Evolutionary conservation across 352 stramenopile species (phyloP).

Genomic region (Phytopythium helicoides): DNA sequence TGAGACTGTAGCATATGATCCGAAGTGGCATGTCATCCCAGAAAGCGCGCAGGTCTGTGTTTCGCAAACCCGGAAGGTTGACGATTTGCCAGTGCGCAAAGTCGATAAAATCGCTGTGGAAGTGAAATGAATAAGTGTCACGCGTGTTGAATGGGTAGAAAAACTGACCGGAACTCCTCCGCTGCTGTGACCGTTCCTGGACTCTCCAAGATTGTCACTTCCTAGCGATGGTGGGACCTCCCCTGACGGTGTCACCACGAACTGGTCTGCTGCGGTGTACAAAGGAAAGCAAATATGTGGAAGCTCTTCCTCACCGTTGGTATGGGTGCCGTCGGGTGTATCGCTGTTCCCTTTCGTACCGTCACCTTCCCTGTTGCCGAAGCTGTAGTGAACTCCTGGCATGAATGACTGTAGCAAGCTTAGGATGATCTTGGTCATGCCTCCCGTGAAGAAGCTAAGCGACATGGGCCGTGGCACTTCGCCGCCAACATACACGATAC

Average conservation of each 20-base stretch:
- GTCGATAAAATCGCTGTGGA: slow-evolving; percentile 73
- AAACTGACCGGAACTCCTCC: slow-evolving; percentile 27
- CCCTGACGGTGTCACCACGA: slow-evolving; percentile 42
- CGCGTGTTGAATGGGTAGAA: slow-evolving; percentile 57
- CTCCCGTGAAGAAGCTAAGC: slow-evolving; percentile 53
- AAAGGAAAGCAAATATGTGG: slow-evolving; percentile 69
- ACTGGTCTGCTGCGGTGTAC: slow-evolving; percentile 66
- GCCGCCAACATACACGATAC: slow-evolving; percentile 63
- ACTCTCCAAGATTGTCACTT: slow-evolving; percentile 51
- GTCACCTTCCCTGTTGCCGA: slow-evolving; percentile 19
- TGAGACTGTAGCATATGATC: slow-evolving; percentile 53
- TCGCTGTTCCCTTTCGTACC: background rate
- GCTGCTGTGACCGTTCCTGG: slow-evolving; percentile 22
- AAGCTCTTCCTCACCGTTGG: slow-evolving; percentile 40
- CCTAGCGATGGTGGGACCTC: slow-evolving; percentile 33
- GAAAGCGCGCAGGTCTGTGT: slow-evolving; percentile 43
- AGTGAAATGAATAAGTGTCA: slow-evolving; percentile 72
- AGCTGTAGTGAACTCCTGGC: slow-evolving; percentile 52
- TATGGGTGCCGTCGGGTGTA: background rate
- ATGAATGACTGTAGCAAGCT: slow-evolving; percentile 52
- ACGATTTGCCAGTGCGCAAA: slow-evolving; percentile 53
- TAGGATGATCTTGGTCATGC: slow-evolving; percentile 51
- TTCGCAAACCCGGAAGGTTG: slow-evolving; percentile 46
- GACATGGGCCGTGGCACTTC: slow-evolving; percentile 53
- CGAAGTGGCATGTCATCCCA: slow-evolving; percentile 64